These are phyloP conservation scores for Debaryomyces castellii DNA, from an alignment of 805 yeast genomes.

Conservation along the genomic window DNA sequence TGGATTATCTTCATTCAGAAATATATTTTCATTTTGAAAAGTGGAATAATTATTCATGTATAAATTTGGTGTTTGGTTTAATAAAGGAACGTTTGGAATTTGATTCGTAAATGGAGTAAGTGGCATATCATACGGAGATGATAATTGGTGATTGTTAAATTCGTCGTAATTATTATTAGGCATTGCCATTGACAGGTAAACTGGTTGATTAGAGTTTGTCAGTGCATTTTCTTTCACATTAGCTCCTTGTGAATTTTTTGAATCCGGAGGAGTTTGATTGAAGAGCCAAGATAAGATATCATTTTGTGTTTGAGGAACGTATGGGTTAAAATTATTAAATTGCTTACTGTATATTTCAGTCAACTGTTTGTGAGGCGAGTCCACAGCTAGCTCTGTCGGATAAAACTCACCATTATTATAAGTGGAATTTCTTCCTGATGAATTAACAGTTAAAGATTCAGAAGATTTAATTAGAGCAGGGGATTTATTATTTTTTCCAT, in stretches of 20 bases:
- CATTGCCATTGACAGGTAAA: not conserved
- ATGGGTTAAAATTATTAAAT: not conserved
- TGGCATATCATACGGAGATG: slow-evolving; percentile 10
- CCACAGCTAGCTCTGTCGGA: not conserved
- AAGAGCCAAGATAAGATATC: slow-evolving; percentile 43
- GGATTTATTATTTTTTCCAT: not conserved
- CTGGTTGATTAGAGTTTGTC: not conserved
- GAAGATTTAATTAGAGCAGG: not conserved
- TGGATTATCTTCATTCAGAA: slow-evolving; percentile 37
- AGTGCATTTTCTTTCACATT: not conserved
- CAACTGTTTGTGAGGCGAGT: not conserved
- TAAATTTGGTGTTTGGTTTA: not conserved
- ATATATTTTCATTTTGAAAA: slow-evolving; percentile 37
- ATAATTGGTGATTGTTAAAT: not conserved
- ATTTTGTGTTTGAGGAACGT: slow-evolving; percentile 29
- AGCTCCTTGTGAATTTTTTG: not conserved
- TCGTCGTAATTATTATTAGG: not conserved
- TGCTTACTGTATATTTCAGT: slow-evolving; percentile 1
- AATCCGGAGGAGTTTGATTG: slow-evolving; percentile 22
- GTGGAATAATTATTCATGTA: slow-evolving; percentile 14
- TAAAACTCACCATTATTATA: not conserved
- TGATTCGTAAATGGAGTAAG: slow-evolving; percentile 3
- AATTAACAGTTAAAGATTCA: not conserved
- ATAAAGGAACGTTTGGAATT: not conserved
- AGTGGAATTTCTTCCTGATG: not conserved